Percentiles rank a stretch among this genome's conserved stretches.
These are phyloP conservation scores for Plenodomus biglobosus DNA, from an alignment of 2,329 filamentous ascomycete species.

Conservation along the genomic window DNA sequence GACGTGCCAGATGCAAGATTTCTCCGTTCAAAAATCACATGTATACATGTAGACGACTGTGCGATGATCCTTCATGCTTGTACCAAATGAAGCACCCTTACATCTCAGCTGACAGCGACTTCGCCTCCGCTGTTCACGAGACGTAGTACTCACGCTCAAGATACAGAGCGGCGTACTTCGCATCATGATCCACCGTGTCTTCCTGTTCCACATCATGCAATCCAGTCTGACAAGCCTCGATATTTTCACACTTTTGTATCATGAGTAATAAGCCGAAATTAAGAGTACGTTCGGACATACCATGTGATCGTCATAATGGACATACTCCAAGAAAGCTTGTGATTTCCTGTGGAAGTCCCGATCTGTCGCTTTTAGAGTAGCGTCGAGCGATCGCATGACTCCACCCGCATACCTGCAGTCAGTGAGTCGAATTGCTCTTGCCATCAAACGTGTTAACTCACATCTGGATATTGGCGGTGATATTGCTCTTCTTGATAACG, in stretches of 20 bases:
- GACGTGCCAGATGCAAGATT: too few species aligned
- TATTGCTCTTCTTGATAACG: conserved; percentile 15
- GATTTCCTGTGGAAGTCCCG: conserved; percentile 18
- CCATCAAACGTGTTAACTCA: conserved; percentile 5
- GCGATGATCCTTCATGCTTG: too few species aligned
- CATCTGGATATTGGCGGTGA: conserved; percentile 14
- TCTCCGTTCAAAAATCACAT: too few species aligned
- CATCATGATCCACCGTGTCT: conserved; percentile 15
- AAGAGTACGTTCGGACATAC: neutral
- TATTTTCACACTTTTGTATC: neutral
- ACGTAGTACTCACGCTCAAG: conserved; percentile 30
- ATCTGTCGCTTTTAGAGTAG: conserved; percentile 10
- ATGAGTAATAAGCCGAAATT: neutral
- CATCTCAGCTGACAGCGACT: neutral
- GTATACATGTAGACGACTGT: too few species aligned
- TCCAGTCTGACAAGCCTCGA: neutral
- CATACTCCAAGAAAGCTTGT: neutral
- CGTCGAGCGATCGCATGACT: conserved; percentile 16
- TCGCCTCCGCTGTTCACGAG: conserved; percentile 1
- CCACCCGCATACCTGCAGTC: conserved; percentile 22
- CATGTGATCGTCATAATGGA: neutral
- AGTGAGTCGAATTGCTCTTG: neutral
- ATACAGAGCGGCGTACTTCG: conserved; percentile 18
- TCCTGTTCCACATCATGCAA: neutral
- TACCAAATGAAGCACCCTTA: too few species aligned